phyloP scores from a whole-genome alignment of 2,329 filamentous ascomycete genomes.

The Mycocentrospora acerina region DNA sequence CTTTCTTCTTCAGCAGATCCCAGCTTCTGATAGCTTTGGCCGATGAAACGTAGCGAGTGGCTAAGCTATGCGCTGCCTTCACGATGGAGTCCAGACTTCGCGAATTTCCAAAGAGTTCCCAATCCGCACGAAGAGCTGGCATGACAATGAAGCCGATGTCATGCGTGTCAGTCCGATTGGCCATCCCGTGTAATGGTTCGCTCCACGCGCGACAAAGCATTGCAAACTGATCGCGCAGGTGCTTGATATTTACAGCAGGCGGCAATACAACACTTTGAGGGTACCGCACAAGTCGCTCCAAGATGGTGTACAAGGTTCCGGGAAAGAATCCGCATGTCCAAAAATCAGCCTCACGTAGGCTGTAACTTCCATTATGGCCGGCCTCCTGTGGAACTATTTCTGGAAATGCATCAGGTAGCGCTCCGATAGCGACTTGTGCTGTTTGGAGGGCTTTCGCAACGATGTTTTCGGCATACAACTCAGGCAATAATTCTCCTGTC shows the following conservation, averaged over 20 bases:
- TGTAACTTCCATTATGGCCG: conserved; percentile 32
- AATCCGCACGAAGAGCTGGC: conserved; percentile 43
- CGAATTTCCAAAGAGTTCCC: conserved; percentile 44
- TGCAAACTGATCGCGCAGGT: conserved; percentile 11
- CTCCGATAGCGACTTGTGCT: conserved; percentile 11
- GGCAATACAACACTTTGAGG: conserved; percentile 13
- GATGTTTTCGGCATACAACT: conserved; percentile 20
- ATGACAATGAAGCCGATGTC: conserved; percentile 50
- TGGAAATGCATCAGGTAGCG: conserved; percentile 16
- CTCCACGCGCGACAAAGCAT: conserved; percentile 35
- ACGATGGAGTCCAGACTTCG: conserved; percentile 40
- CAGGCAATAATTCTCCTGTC: conserved; percentile 3
- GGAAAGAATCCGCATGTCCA: conserved; percentile 56
- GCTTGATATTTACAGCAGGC: conserved; percentile 2
- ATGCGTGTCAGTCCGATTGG: conserved; percentile 40
- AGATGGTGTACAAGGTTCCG: conserved; percentile 46
- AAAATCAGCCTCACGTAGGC: conserved; percentile 46
- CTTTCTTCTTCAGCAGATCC: conserved; percentile 47
- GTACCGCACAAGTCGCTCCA: conserved; percentile 39
- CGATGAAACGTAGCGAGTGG: conserved; percentile 38
- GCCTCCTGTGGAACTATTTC: conserved; percentile 18
- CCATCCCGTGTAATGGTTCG: conserved; percentile 43
- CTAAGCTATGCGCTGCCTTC: conserved; percentile 41
- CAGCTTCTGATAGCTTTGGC: conserved; percentile 47
- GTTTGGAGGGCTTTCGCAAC: conserved; percentile 19